Conservation (phyloP, 2,329 filamentous ascomycete genomes). For the Tolypocladium ophioglossoides region DNA sequence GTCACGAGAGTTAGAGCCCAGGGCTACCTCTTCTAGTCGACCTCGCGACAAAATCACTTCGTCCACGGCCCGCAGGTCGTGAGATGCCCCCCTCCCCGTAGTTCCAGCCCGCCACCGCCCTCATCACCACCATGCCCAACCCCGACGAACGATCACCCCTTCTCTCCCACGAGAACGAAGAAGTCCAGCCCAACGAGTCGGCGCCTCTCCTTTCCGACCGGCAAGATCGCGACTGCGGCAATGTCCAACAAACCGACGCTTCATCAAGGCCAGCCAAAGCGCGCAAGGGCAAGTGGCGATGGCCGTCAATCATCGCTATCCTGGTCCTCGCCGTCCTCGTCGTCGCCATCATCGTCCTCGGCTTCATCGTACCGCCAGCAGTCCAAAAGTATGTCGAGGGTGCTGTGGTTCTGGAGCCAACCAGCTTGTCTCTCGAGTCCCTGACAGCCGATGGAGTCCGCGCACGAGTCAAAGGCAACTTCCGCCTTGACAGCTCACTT, state of each 20-base stretch:
- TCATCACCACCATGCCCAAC: constrained; percentile 28
- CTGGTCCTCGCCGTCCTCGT: constrained; percentile 50
- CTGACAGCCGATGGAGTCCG: constrained; percentile 70
- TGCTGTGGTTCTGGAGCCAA: constrained; percentile 72
- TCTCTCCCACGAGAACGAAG: constrained; percentile 23
- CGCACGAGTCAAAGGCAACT: constrained; percentile 71
- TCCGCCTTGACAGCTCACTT: constrained; percentile 66
- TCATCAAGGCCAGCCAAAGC: constrained; percentile 12
- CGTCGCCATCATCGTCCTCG: constrained; percentile 61
- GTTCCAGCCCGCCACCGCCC: constrained; percentile 11
- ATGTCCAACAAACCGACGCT: constrained; percentile 23
- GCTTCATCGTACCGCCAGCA: constrained; percentile 70
- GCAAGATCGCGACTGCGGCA: constrained; percentile 12
- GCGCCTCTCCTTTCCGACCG: constrained; percentile 37
- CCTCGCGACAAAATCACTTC: neutral
- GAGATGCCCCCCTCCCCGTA: neutral
- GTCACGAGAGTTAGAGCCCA: neutral
- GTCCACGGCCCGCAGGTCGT: neutral
- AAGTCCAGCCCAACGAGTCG: constrained; percentile 27
- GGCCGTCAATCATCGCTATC: constrained; percentile 72
- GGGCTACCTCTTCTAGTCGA: neutral
- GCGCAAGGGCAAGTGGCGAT: constrained; percentile 30
- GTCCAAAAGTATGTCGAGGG: constrained; percentile 81
- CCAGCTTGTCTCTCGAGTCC: constrained; percentile 73
- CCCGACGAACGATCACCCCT: constrained; percentile 37